phyloP scores from a whole-genome alignment of 1,139 yeast genomes.

The Nadsonia starkeyi-henricii region DNA sequence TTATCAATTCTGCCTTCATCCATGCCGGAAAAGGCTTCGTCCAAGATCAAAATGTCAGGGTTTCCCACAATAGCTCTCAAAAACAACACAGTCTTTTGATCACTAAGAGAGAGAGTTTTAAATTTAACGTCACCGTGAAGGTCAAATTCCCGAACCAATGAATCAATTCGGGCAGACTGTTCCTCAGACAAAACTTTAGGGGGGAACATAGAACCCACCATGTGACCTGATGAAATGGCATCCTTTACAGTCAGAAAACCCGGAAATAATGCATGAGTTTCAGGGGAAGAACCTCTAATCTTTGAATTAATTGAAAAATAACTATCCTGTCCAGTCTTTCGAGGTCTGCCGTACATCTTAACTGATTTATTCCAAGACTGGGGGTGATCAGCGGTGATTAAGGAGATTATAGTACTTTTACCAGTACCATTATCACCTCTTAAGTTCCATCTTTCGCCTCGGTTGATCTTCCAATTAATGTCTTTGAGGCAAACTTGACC shows the following conservation, averaged over 20 bases:
- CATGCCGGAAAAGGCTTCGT: constrained; percentile 92
- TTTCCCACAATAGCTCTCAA: constrained; percentile 61
- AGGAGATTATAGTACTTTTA: constrained; percentile 70
- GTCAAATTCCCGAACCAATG: constrained; percentile 19
- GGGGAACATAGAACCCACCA: constrained; percentile 44
- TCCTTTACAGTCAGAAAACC: constrained; percentile 35
- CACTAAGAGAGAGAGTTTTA: constrained; percentile 44
- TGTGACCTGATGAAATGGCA: constrained; percentile 60
- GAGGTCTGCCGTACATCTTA: constrained; percentile 46
- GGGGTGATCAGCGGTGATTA: constrained; percentile 90
- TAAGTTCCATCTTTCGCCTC: constrained; percentile 79
- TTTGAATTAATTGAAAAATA: constrained; percentile 64
- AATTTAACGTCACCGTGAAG: constrained; percentile 32
- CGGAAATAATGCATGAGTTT: constrained; percentile 75
- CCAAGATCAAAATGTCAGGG: constrained; percentile 68
- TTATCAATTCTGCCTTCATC: constrained; percentile 47
- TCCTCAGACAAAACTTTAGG: constrained; percentile 26
- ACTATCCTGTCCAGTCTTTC: constrained; percentile 62
- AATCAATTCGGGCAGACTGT: constrained; percentile 25
- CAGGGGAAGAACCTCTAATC: constrained; percentile 90
- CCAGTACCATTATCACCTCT: constrained; percentile 89
- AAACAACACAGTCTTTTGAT: constrained; percentile 68
- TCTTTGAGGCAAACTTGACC: constrained; percentile 45
- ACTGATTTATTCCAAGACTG: constrained; percentile 80
- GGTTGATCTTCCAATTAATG: constrained; percentile 50